Base-by-base conservation (phyloP, 345 rosid species). In the Citrus sp. region DNA sequence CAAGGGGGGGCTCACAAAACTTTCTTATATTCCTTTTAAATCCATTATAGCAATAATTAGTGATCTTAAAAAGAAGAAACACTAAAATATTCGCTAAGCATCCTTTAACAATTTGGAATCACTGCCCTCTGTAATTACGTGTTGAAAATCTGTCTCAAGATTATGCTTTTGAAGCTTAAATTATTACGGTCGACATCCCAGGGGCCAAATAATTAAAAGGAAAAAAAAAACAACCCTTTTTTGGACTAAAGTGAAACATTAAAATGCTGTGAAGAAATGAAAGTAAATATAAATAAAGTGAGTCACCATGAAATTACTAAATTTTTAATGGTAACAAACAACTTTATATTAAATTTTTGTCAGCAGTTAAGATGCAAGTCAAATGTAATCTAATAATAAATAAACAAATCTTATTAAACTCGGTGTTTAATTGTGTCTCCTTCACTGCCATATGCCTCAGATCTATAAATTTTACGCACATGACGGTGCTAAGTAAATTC, bases 81-180 rank as follows among this genome's bases (percentile, higher is more conserved):
- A 72, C 4, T 60, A 28, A 10, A 51, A 18, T 71, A 54, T 22
- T 46, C 22, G 3, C 7, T 18, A 18, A 54, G 40, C 62, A 4
- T 24, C 35, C 27, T 60, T 69, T 46, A 27, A n/a, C 38, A 7
- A 55, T 25, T 21, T 1, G 72, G 63, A 74, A 78, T 82, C 72
- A 69, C 56, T 13, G 49, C 30, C 40, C 3, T 19, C 74, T 0
- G 72, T 76, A 68, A 83, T 79, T 68, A 54, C 12, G 25, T 27
- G 54, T 76, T 67, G 82, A 83, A 83, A 83, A 79, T 67, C 67
- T 73, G 79, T 75, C 77, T 25, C 22, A 19, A 58, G 51, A 42
- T 3, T 42, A 0, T 42, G 51, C 51, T 46, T 13, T 46, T 13
- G 51, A 13, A 46, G 51, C 51, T 13, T 13, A 46, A 46, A 46